Base-by-base conservation (phyloP, 257 asterid species). In the Solanum piurae region DNA sequence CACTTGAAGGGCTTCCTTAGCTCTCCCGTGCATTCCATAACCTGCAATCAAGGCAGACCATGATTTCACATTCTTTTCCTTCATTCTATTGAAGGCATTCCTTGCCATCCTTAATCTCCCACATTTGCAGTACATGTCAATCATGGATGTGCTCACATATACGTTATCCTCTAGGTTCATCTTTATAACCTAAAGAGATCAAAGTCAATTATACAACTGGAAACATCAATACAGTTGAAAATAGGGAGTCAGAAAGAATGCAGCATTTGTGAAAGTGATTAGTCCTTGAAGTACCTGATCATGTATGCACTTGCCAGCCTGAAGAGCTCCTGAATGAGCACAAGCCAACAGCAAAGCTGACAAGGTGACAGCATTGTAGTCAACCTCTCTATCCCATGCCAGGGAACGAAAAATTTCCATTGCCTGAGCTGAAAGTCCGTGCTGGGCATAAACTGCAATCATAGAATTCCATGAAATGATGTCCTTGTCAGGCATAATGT, bases 21-120 rank as follows among this genome's bases (percentile, higher is more conserved):
- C 98, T 89, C 88, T 95, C 36, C 99, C 99, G 69, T 96, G 98
- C 98, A 96, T 95, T 79, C 99, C 99, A 73, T 97, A 96, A 68
- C 99, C 99, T 76, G 98, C 94, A 87, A 97, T 93, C 98, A 97
- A 88, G 80, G 99, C 98, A 9, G 99, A 91, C 98, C 99, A 97
- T 46, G 98, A 92, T 90, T 94, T 97, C 25, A 96, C 95, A 84
- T 97, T 97, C 93, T 92, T 97, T 31, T 60, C 93, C 20, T 88
- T 91, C 98, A 95, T 94, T 89, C 93, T 91, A 73, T 93, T 87
- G 49, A 97, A 97, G 40, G 92, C 94, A 75, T 90, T 90, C 92
- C 96, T 96, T 18, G 98, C 99, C 91, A 88, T 88, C 62, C 85
- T 87, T 34, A 94, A 92, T 89, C 95, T 92, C 84, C 99, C 99